These are phyloP conservation scores for Rhizopus sp. DNA, from an alignment of 371 early-diverging fungal genomes.

Conservation along the genomic window DNA sequence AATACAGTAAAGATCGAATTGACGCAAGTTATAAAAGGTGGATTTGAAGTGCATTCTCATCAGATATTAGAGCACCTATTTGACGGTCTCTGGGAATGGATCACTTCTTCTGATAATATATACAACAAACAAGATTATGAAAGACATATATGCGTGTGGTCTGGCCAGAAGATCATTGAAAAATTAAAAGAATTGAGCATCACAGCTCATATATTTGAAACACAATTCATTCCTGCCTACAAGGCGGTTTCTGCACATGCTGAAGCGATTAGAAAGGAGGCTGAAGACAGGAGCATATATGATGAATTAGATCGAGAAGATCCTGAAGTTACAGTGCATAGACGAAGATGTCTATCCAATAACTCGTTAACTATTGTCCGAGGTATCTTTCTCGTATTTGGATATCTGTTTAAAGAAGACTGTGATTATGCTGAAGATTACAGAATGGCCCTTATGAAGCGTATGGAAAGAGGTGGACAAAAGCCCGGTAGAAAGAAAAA, in stretches of 20 bases:
- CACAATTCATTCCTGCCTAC: conserved; percentile 30
- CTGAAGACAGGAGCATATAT: conserved; percentile 4
- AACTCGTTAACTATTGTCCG: conserved; percentile 9
- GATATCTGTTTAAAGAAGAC: conserved; percentile 31
- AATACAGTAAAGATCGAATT: conserved; percentile 39
- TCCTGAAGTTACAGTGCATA: neutral
- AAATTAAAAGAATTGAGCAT: conserved; percentile 29
- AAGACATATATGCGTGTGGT: conserved; percentile 38
- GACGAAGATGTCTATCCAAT: conserved; percentile 16
- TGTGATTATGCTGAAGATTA: conserved; percentile 43
- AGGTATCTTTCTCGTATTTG: conserved; percentile 40
- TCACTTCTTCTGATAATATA: conserved; percentile 18
- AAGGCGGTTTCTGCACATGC: conserved; percentile 21
- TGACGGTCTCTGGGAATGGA: conserved; percentile 17
- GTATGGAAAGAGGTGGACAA: conserved; percentile 14
- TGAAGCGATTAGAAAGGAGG: conserved; percentile 29
- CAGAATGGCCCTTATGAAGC: conserved; percentile 42
- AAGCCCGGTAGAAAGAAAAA: neutral
- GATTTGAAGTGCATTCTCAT: conserved; percentile 30
- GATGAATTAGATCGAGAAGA: neutral
- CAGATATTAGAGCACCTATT: conserved; percentile 20
- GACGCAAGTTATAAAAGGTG: conserved; percentile 23
- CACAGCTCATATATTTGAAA: conserved; percentile 15
- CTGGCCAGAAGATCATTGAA: conserved; percentile 32
- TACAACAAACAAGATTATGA: conserved; percentile 45